Base-by-base conservation (phyloP, 2,329 filamentous ascomycete genomes). In the Microdochium nivale region DNA sequence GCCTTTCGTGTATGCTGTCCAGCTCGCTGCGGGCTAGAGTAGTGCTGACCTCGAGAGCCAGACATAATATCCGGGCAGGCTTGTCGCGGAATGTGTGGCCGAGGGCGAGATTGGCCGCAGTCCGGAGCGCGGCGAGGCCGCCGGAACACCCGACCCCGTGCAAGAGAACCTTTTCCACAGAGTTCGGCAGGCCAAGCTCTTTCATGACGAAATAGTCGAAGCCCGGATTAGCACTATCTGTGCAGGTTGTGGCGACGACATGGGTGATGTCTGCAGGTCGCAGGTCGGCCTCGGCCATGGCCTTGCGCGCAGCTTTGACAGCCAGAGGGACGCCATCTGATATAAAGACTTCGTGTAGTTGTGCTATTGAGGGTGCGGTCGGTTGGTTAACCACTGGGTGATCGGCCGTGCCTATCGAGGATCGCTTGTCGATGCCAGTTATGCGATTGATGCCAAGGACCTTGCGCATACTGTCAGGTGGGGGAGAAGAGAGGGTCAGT, bases 111-210 rank as follows among this genome's bases (percentile, higher is more conserved):
- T 86, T 84, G 1, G 83, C 83, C 0, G 81, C 85, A 0, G 83
- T 86, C 47, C 83, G 70, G 52, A 87, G 66, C 5, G 67, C 73
- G 1, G 82, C 81, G 9, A 87, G 66, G 0, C 84, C 84, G 30
- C 83, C 84, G 33, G 78, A 78, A 62, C 84, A 87, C 13, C 83
- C 84, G 14, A 87, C 73, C 3, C 83, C 83, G 59, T 86, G 82
- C 16, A 87, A 70, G 3, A 87, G 70, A 5, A 84, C 78, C 59
- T 83, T 85, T 58, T 87, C 81, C 2, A 83, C 75, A n/a, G 68
- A 69, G 32, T 75, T 70, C n/a, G 70, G 69, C 27, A 86, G 70
- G 0, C 80, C 80, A 2, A 87, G 67, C 3, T 72, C 69, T 59
- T 79, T 81, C 50, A 76, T 76, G 24, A 87, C 79, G 55, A 73